Percentiles rank a stretch among this genome's conserved stretches.
Conservation (phyloP, 371 early-diverging fungal species). For the Gilbertella persicaria region DNA sequence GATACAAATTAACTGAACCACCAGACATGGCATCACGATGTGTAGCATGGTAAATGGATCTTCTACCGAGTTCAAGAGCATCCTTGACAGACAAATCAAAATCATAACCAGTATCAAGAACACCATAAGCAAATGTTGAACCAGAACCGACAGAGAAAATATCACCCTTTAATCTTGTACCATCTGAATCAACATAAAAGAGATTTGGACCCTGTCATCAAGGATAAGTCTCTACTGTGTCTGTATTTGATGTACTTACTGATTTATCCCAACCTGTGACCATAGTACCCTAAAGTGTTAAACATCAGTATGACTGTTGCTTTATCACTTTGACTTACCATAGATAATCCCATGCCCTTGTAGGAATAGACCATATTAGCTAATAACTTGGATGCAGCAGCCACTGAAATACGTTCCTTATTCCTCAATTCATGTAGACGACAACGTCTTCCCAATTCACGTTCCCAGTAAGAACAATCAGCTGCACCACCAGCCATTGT, state of each 20-base stretch:
- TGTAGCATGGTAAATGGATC: constrained; percentile 99
- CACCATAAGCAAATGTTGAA: constrained; percentile 97
- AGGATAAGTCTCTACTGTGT: background rate
- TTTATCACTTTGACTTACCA: constrained; percentile 54
- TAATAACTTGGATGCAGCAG: constrained; percentile 98
- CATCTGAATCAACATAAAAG: constrained; percentile 99
- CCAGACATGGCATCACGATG: constrained; percentile 99
- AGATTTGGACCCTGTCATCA: constrained; percentile 84
- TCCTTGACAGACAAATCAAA: constrained; percentile 91
- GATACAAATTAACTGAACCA: constrained; percentile 95
- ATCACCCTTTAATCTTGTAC: constrained; percentile 90
- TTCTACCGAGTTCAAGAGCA: constrained; percentile 94
- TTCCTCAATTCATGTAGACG: constrained; percentile 96
- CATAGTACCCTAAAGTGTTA: constrained; percentile 92
- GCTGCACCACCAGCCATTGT: constrained; percentile 99
- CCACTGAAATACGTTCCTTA: constrained; percentile 98
- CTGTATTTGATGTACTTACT: constrained; percentile 36
- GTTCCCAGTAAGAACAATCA: constrained; percentile 99
- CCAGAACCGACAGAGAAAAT: constrained; percentile 98
- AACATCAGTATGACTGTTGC: too few relatives aligned
- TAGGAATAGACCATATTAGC: constrained; percentile 97
- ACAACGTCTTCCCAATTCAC: constrained; percentile 97
- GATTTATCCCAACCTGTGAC: constrained; percentile 99
- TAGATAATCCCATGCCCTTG: constrained; percentile 99
- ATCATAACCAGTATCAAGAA: constrained; percentile 92